Evolutionary conservation across 2,329 filamentous ascomycete species (phyloP), one percentile per base, ranked within the genome.

Genomic region (Diaporthe ampelina): DNA sequence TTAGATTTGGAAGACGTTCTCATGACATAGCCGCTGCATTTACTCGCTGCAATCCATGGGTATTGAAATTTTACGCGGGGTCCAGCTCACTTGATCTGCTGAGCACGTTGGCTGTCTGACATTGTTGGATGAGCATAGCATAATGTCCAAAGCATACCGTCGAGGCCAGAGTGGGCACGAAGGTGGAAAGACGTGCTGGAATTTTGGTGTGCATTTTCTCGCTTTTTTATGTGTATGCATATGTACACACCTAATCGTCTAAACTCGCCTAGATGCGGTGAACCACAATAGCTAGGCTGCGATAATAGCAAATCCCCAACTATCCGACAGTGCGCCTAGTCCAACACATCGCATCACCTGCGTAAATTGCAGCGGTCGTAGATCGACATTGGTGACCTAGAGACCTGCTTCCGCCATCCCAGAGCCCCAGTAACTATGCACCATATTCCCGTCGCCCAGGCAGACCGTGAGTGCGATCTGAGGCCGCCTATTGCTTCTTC

Each of bases 401-500:
- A n/a, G 15, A n/a, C 45, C 15, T 24, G 17, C n/a, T 40, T 10
- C 32, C 32, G 63, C 63, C 48, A 29, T 40, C 2, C 32, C 48
- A 68, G 3, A 4, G n/a, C n/a, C 15, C 48, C 15, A 26, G n/a
- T 11, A 40, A 54, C 45, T 10, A n/a, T 26, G 32, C 32, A 21
- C 29, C 8, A 5, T 26, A 29, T 40, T 15, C n/a, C 21, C 11
- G 17, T 26, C 21, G 11, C 32, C 7, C 21, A 40, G 7, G 6
- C 17, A 32, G 63, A 26, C 32, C 32, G 32, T 21, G 35, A 40
- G 4, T 1, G 4, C 32, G 52, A 45, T n/a, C 50, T 37, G 57
- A 35, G n/a, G 21, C n/a, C 19, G 15, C 59, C 52, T 77, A 76
- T 76, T 77, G 76, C 76, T 77, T 77, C 76, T 77, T 77, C 76